Evolutionary conservation across 495 filamentous ascomycete species (phyloP).

Genomic region (Talaromyces ruber): DNA sequence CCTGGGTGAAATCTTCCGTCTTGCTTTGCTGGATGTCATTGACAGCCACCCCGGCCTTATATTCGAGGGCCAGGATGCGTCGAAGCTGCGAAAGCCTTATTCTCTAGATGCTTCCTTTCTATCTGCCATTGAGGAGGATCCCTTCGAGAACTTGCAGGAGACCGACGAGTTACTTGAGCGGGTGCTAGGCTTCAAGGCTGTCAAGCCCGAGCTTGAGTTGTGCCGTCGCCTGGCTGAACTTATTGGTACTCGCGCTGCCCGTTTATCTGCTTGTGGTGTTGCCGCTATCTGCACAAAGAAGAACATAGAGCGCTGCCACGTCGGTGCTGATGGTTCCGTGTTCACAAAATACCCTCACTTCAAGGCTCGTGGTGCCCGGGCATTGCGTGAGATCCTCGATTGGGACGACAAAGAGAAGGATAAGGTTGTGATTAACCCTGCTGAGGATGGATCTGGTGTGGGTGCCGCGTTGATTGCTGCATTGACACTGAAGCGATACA

Average conservation of each 20-base stretch:
- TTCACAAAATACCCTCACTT: constrained; percentile 99
- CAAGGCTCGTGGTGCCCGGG: constrained; percentile 79
- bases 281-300: constrained; percentile 96
- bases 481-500: constrained; percentile 78
- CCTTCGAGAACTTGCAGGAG: constrained; percentile 87
- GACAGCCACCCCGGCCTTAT: constrained; percentile 67
- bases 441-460: constrained; percentile 94
- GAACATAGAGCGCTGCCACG: constrained; percentile 76
- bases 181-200: constrained; percentile 60
- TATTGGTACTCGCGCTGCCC: constrained; percentile 88
- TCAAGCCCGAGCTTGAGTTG: constrained; percentile 71
- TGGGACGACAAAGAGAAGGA: constrained; percentile 76
- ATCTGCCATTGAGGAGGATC: constrained; percentile 92
- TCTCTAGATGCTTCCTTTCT: constrained; percentile 87
- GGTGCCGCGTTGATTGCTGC: constrained; percentile 92
- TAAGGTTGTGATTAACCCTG: constrained; percentile 74
- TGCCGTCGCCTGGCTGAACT: constrained; percentile 81
- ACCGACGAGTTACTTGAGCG: constrained; percentile 70
- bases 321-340: constrained; percentile 90
- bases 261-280: constrained; percentile 87
- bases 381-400: constrained; percentile 87
- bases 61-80: constrained; percentile 76
- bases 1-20: constrained; percentile 88
- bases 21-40: constrained; percentile 79
- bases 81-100: constrained; percentile 71